Evolutionary conservation across 192 early-diverging fungal genomes (phyloP), one percentile per base, ranked within the genome.

Genomic region (Entrophospora sp.): DNA sequence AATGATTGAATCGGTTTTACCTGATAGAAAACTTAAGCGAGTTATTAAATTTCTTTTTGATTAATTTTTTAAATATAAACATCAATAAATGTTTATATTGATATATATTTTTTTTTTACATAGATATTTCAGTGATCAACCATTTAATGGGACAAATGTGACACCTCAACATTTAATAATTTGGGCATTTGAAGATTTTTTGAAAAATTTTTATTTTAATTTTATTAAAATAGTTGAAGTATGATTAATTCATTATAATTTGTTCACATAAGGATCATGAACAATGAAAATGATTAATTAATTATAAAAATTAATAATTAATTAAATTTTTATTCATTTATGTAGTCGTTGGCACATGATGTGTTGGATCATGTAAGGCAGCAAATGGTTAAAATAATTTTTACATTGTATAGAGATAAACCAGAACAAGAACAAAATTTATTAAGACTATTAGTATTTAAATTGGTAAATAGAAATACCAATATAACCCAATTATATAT

Each of bases 361-460:
- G 82, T 90, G 13, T 77, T 99, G 27, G 73, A 83, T 22, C 86
- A 91, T 65, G 86, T 97, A 28, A 87, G 90, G 53, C 85, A 87
- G 71, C 90, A 85, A 71, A 89, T 87, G 77, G 73, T 97, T 5
- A 76, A 71, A 9, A 85, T 83, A 74, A 85, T 95, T 61, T 77
- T 80, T 61, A 87, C 89, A 63, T 78, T 99, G 31, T 76, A 97
- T 58, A 73, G 75, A 37, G 71, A 84, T 9, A 96, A 95, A 73
- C 93, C 96, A 22, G 96, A 99, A 75, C 92, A 96, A 73, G 96
- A 99, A 74, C 89, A 93, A 49, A 96, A 96, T 68, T 78, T 99
- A 51, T 80, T 99, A 53, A 82, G 87, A 38, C 70, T 99, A 35
- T 84, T 99, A 27, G 85, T 95, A 48, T 96, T 95, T 85, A 99